Evolutionary conservation across 345 rosid species (phyloP), one percentile per base, ranked within the genome.

Genomic region (Salix viminalis): DNA sequence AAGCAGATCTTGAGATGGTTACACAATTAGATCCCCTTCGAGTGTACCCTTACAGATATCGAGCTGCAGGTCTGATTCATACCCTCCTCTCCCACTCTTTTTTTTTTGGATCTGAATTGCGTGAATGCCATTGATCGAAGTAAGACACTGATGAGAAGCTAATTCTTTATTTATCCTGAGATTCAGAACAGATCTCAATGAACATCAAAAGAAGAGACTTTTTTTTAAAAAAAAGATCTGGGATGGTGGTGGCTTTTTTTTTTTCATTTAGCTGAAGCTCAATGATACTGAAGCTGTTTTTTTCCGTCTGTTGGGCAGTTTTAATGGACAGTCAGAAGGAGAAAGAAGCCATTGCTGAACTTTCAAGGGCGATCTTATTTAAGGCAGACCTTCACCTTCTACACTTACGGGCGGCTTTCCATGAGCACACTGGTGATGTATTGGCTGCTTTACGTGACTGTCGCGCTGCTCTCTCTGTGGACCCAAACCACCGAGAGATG

Each of bases 321-420:
- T 86, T 96, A 71, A 96, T 96, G 99, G 99, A 96, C 81, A 80
- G 87, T 79, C 90, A 81, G 70, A 92, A 89, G 80, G 97, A 96
- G 86, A 85, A 83, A 65, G 99, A 93, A 79, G 99, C 99, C 39
- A 96, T 96, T 1, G 87, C 89, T 0, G 99, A 96, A 82, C 89
- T 96, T 32, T 90, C 99, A 0, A 84, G 89, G 82, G 99, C 97
- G 36, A 90, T 96, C 30, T 88, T 94, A 11, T 96, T 96, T 79
- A 93, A 93, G 87, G 97, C 97, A 0, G 99, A 96, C 77, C 90
- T 93, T 75, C 97, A 96, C 81, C 97, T 96, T 58, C 96, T 93
- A 4, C 98, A 96, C 80, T 80, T 96, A 76, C 84, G 98, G 32
- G 99, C 99, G 0, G 98, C 99, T 30, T 96, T 96, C 83, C 92